A percentile compares a stretch with the other conserved stretches of the same genome.
phyloP scores from a whole-genome alignment of 2,329 filamentous ascomycete species.

The Colletotrichum theobromicola region DNA sequence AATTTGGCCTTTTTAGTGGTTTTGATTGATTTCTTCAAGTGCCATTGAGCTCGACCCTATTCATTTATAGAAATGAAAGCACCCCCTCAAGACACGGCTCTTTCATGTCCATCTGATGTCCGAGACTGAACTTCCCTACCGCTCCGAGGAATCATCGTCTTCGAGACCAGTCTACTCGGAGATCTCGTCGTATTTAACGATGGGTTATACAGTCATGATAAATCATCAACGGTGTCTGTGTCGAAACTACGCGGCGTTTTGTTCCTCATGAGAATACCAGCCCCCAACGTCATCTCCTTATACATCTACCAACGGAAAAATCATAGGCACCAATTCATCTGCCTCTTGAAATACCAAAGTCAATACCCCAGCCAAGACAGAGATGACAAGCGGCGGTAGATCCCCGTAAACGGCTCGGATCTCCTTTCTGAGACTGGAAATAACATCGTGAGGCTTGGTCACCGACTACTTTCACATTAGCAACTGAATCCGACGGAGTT shows the following conservation, averaged over 20 bases:
- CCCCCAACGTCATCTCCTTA: no score
- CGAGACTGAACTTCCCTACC: neutral
- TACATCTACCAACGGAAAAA: no score
- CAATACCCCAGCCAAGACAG: fast-evolving
- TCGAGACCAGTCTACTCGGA: neutral
- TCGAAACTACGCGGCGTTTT: no score
- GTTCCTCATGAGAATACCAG: no score
- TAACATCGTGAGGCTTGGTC: neutral
- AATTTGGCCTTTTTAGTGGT: no score
- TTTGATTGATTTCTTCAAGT: neutral
- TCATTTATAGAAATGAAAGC: neutral
- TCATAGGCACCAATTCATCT: no score
- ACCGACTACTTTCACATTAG: neutral
- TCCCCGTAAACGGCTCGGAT: neutral
- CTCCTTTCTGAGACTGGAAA: neutral
- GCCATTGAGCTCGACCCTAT: neutral
- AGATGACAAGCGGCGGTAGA: neutral
- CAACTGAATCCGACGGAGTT: no score
- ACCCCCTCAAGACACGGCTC: neutral
- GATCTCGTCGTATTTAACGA: neutral
- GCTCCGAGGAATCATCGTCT: neutral
- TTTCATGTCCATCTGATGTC: neutral
- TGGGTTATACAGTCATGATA: fast-evolving
- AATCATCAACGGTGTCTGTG: no score
- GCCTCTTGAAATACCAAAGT: neutral